A percentile compares a stretch with the other conserved stretches of the same genome.
Conservation (phyloP, 352 stramenopile species). For the Thraustochytrium striatum region DNA sequence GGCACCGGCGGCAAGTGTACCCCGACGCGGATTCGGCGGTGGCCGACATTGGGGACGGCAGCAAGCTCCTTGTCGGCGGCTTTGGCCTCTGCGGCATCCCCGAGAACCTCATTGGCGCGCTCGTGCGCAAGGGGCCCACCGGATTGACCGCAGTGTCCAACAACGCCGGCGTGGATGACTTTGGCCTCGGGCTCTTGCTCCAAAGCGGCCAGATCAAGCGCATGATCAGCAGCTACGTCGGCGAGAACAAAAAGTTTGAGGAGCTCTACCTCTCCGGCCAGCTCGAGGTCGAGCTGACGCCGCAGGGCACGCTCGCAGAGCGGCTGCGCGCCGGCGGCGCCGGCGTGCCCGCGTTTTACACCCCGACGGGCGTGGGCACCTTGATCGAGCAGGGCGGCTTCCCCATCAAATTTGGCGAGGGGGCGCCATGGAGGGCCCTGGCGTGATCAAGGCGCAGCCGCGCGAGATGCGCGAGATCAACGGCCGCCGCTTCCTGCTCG, state of each 20-base stretch:
- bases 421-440: conserved; percentile 53
- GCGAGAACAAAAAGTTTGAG: conserved; percentile 91
- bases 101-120: conserved; percentile 77
- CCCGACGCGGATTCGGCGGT: conserved; percentile 7
- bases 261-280: conserved; percentile 62
- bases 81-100: conserved; percentile 85
- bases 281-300: conserved; percentile 93
- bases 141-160: conserved; percentile 83
- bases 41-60: conserved; percentile 53
- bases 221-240: conserved; percentile 93
- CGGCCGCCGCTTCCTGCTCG: conserved; percentile 89
- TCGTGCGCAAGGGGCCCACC: conserved; percentile 73
- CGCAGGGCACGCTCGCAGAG: conserved; percentile 88
- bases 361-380: conserved; percentile 84
- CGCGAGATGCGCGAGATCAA: conserved; percentile 70
- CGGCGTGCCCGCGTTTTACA: conserved; percentile 93
- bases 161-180: conserved; percentile 87
- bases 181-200: conserved; percentile 84
- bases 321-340: conserved; percentile 81
- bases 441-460: conserved; percentile 51
- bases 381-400: conserved; percentile 77
- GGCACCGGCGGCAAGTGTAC: too few relatives aligned
- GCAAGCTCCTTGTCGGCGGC: conserved; percentile 67
- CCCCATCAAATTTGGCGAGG: conserved; percentile 67
- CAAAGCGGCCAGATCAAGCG: conserved; percentile 89